phyloP scores from a whole-genome alignment of 768 basidiomycete genomes.

The Cystobasidium onofrii region DNA sequence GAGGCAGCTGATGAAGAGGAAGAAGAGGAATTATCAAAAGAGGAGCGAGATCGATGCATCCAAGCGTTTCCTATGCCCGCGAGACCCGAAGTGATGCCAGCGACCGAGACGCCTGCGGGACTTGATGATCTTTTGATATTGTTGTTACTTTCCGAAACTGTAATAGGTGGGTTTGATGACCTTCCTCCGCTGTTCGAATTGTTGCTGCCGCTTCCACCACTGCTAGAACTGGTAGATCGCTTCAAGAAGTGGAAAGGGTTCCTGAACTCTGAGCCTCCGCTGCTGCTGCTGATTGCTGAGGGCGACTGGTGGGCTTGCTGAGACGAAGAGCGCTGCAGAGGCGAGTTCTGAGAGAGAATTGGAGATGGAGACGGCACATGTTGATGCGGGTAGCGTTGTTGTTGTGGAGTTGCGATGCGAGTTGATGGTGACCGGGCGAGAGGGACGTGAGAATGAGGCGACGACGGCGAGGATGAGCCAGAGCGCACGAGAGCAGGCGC shows the following conservation, averaged over 20 bases:
- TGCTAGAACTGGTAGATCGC: slow-evolving; percentile 12
- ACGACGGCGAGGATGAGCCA: not conserved
- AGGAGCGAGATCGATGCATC: slow-evolving; percentile 3
- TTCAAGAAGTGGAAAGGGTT: slow-evolving; percentile 29
- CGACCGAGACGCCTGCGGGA: not conserved
- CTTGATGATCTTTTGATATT: not conserved
- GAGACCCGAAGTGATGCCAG: not conserved
- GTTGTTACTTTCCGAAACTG: not conserved
- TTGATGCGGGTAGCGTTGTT: not conserved
- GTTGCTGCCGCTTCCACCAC: slow-evolving; percentile 2
- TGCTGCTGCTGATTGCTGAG: not conserved
- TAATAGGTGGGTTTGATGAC: not conserved
- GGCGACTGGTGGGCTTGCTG: not conserved
- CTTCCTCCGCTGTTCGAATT: not conserved
- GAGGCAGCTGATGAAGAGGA: slow-evolving; percentile 11
- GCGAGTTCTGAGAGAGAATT: not conserved
- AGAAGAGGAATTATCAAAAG: not conserved
- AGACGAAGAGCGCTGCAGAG: not conserved
- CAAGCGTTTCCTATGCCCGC: slow-evolving; percentile 4
- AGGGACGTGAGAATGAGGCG: no score
- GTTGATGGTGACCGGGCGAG: not conserved
- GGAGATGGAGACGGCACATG: not conserved
- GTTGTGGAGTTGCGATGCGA: not conserved
- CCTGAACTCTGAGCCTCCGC: not conserved
- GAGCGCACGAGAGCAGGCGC: not conserved